Evolutionary conservation across 352 stramenopile genomes (phyloP).

Genomic region (Pythium utonaiense): DNA sequence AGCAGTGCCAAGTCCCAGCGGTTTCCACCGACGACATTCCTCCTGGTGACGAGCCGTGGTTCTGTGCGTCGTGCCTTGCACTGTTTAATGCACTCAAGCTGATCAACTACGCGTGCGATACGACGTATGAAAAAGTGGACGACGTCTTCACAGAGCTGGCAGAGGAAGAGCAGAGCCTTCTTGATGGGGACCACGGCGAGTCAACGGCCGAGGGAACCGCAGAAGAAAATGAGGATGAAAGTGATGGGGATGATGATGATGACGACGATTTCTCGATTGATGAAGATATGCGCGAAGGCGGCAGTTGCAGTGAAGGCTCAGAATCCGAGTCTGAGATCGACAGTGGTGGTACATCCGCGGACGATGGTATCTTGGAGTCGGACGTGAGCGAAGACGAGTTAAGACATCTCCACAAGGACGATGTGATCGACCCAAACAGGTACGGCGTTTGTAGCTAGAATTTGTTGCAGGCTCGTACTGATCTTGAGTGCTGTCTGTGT

Average conservation of each 20-base stretch:
- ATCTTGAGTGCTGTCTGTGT: not conserved
- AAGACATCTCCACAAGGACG: conserved; percentile 13
- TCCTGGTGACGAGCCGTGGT: conserved; percentile 65
- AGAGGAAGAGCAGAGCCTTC: conserved; percentile 25
- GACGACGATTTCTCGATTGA: conserved; percentile 39
- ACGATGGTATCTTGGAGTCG: conserved; percentile 13
- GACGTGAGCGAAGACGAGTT: conserved; percentile 26
- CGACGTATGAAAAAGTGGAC: conserved; percentile 54
- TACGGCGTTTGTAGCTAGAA: not conserved
- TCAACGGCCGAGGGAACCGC: conserved; percentile 6
- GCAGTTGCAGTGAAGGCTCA: not conserved
- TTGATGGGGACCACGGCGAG: conserved; percentile 3
- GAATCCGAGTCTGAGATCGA: conserved; percentile 21
- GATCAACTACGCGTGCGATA: conserved; percentile 77
- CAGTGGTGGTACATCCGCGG: conserved; percentile 7
- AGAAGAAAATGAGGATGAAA: conserved; percentile 17
- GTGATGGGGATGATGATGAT: conserved; percentile 42
- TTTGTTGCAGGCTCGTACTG: not conserved
- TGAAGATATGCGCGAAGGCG: conserved; percentile 20
- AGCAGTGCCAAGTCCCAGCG: conserved; percentile 63
- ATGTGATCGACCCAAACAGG: conserved; percentile 21
- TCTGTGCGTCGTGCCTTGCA: conserved; percentile 72
- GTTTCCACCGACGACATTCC: conserved; percentile 64
- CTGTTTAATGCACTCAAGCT: conserved; percentile 77
- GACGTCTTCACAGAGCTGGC: conserved; percentile 55